These are phyloP conservation scores for Fusarium longipes DNA, from an alignment of 2,329 filamentous ascomycete species.

Conservation along the genomic window DNA sequence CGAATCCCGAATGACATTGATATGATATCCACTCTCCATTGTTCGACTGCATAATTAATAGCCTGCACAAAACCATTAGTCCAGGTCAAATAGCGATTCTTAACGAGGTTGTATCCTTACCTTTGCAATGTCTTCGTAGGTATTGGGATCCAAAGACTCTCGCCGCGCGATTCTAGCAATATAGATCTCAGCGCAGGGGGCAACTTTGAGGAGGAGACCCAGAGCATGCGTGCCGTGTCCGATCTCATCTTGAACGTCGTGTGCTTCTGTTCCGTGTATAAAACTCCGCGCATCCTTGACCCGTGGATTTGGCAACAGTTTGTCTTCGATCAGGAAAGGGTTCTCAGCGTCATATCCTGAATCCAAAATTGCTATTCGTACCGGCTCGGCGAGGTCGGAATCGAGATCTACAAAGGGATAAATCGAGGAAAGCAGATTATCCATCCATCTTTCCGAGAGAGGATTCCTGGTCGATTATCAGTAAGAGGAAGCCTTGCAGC, in stretches of 20 bases:
- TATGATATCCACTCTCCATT: not conserved
- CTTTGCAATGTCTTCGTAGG: not conserved
- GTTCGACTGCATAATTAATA: not conserved
- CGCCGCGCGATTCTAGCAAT: not conserved
- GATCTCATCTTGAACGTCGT: not conserved
- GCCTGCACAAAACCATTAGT: not conserved
- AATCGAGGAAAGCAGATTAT: not conserved
- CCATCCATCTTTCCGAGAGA: not conserved
- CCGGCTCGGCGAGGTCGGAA: not conserved
- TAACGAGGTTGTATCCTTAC: not conserved
- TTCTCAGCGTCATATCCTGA: not conserved
- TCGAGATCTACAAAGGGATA: not conserved
- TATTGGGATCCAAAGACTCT: not conserved
- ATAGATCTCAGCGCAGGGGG: not conserved
- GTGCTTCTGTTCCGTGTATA: not conserved
- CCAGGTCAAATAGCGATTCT: not conserved
- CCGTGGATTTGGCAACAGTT: not conserved
- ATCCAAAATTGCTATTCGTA: slow-evolving; percentile 11
- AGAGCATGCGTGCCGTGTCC: slow-evolving; percentile 6
- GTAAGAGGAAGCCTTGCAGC: not conserved
- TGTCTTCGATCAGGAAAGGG: not conserved
- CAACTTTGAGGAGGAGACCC: not conserved
- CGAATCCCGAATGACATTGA: slow-evolving; percentile 24
- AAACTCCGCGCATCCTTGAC: not conserved
- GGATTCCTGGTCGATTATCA: not conserved